These are phyloP conservation scores for Verticillium zaregamsianum DNA, from an alignment of 2,329 filamentous ascomycete species.

Conservation along the genomic window DNA sequence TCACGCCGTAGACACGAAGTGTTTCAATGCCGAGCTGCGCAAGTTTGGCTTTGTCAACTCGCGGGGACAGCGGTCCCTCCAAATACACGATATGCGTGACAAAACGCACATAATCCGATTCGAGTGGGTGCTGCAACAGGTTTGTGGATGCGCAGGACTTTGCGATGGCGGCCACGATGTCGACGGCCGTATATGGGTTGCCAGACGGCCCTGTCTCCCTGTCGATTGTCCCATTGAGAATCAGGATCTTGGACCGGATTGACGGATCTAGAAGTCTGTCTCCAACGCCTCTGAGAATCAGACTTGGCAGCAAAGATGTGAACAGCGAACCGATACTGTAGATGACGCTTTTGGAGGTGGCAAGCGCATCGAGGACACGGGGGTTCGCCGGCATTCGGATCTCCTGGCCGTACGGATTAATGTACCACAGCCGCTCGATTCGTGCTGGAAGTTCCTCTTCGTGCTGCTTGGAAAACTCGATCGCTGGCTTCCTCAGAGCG, in stretches of 20 bases:
- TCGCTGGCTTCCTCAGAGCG: constrained; percentile 73
- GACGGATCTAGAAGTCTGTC: constrained; percentile 42
- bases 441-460: constrained; percentile 73
- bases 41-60: constrained; percentile 63
- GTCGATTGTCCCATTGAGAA: constrained; percentile 80
- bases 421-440: constrained; percentile 89
- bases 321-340: constrained; percentile 95
- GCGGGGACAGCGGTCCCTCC: constrained; percentile 65
- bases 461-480: constrained; percentile 72
- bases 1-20: constrained; percentile 71
- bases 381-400: constrained; percentile 83
- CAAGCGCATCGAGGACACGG: constrained; percentile 67
- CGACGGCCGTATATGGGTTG: constrained; percentile 64
- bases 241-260: constrained; percentile 68
- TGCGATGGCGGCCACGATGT: constrained; percentile 79
- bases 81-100: constrained; percentile 83
- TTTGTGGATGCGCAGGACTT: constrained; percentile 67
- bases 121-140: constrained; percentile 19
- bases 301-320: constrained; percentile 79
- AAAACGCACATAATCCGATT: constrained; percentile 58
- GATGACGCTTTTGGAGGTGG: constrained; percentile 63
- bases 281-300: constrained; percentile 73
- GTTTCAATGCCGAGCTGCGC: constrained; percentile 68
- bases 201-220: constrained; percentile 75
- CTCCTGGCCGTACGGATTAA: constrained; percentile 97